Evolutionary conservation across 164 flowering plant genomes (phyloP), one percentile per base, ranked within the genome.

Genomic region (Taxillus chinensis): DNA sequence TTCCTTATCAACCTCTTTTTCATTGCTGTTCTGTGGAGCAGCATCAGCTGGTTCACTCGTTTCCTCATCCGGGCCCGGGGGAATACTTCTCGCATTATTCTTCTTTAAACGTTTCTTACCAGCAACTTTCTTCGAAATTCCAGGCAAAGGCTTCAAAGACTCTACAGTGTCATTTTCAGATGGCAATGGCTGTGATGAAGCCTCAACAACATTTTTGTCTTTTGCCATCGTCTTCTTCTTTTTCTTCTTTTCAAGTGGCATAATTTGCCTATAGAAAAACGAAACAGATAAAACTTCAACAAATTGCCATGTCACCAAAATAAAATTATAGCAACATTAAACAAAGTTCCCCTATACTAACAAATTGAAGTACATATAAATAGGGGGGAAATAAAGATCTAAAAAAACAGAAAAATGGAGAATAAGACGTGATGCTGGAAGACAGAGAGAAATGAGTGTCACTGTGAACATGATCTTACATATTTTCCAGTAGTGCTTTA

Each of bases 91-190:
- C 3, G 11, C 66, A 39, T 71, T 68, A 40, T 61, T 65, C 17
- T 54, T 16, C 12, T 67, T 73, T 45, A 58, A 40, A 13, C 52
- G 16, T 2, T 60, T 71, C 60, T 58, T 64, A 41, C 54, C 52
- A 3, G 48, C 8, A 45, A 69, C 4, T 60, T 68, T 76, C 68
- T 84, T 78, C 45, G 41, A 61, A 15, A 70, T 73, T 55, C 71
- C 75, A 55, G 56, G 63, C 62, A 57, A 48, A 4, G 72, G 76
- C 74, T 74, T 83, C 68, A 80, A 69, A 54, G 64, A 62, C 38
- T 69, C 71, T 43, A 70, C 63, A 50, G 63, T 65, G 63, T 48
- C 70, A 60, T 65, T 70, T 60, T 55, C 65, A 27, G 75, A 68
- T 39, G 72, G 38, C 52, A 60, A 17, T 53, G 62, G 54, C 52